Conservation (phyloP, 805 yeast genomes). For the Ogataea parapolymorpha region DNA sequence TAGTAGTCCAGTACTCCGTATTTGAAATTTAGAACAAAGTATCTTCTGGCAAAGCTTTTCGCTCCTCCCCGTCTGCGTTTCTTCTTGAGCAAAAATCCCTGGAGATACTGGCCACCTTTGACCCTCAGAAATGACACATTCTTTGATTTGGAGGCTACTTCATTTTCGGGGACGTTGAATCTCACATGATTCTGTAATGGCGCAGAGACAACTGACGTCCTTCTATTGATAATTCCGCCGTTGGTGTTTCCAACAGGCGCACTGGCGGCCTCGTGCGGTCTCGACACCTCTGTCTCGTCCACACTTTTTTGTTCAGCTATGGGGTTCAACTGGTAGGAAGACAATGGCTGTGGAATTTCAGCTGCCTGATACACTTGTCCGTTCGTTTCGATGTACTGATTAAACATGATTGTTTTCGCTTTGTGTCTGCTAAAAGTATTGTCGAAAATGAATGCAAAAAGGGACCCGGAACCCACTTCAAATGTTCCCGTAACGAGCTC, state of each 20-base stretch:
- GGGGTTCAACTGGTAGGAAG: constrained; percentile 10
- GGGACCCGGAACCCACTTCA: constrained; percentile 59
- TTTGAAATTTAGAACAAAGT: constrained; percentile 76
- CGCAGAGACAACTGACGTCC: constrained; percentile 4
- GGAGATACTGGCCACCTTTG: constrained; percentile 67
- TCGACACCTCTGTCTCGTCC: constrained; percentile 4
- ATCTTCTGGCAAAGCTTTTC: constrained; percentile 84
- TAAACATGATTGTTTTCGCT: constrained; percentile 75
- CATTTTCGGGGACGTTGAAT: constrained; percentile 27
- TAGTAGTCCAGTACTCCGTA: constrained; percentile 83
- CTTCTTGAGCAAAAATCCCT: constrained; percentile 70
- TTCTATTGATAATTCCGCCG: not conserved
- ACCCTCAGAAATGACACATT: constrained; percentile 36
- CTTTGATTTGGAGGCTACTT: constrained; percentile 16
- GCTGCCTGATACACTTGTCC: not conserved
- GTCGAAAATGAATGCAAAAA: constrained; percentile 86
- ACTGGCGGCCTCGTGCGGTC: not conserved
- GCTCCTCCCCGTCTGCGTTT: constrained; percentile 73
- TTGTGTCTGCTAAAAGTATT: constrained; percentile 85
- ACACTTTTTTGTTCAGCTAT: constrained; percentile 8
- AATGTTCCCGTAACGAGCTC: constrained; percentile 61
- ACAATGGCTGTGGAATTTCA: constrained; percentile 1
- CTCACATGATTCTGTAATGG: constrained; percentile 20
- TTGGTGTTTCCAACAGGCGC: constrained; percentile 3
- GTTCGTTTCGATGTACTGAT: constrained; percentile 36